Base-by-base conservation (phyloP, 2,329 filamentous ascomycete genomes). In the Fusarium sp. region DNA sequence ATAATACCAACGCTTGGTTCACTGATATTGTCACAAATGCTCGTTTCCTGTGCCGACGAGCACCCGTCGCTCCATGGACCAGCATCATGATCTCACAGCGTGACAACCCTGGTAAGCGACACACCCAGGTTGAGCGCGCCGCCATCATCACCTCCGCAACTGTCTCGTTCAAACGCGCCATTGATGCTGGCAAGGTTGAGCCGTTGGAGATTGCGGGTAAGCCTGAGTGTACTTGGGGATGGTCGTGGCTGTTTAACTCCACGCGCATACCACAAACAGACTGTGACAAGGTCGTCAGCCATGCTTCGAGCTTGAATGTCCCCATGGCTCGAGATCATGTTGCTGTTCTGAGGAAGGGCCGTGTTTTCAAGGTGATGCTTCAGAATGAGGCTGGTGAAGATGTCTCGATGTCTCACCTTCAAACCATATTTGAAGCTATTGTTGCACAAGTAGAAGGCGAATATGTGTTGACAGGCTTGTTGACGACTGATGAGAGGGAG, bases 321-420 rank as follows among this genome's bases (percentile, higher is more conserved):
- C 17, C 39, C 6, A 35, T 11, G 9, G 22, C 15, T 6, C 30
- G 50, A 20, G 17, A 53, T 13, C 40, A 53, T 27, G 20, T 53
- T 15, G 52, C 43, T 19, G 52, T 55, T 14, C 6, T 55, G 25
- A 48, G 52, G 19, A 55, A 55, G 43, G 52, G 43, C 4, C 52
- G 15, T 6, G 32, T 48, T 13, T 55, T 55, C 19, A 55, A 55
- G 14, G 19, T 40, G n/a, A 48, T 55, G 43, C 52, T 55, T 6
- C 43, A 47, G 11, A 43, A 55, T 48, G 32, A 19, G 4, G 19
- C 20, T 13, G 15, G 19, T 10, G 32, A 40, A n/a, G 52, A 47
- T 17, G 52, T 40, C 3, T 48, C 52, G 2, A 13, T 47, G 3
- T n/a, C 22, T 2, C 52, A 48, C 10, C 52, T 55, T 40, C 32